These are phyloP conservation scores for Chaetothyriales sp. DNA, from an alignment of 2,329 filamentous ascomycete species.

Conservation along the genomic window DNA sequence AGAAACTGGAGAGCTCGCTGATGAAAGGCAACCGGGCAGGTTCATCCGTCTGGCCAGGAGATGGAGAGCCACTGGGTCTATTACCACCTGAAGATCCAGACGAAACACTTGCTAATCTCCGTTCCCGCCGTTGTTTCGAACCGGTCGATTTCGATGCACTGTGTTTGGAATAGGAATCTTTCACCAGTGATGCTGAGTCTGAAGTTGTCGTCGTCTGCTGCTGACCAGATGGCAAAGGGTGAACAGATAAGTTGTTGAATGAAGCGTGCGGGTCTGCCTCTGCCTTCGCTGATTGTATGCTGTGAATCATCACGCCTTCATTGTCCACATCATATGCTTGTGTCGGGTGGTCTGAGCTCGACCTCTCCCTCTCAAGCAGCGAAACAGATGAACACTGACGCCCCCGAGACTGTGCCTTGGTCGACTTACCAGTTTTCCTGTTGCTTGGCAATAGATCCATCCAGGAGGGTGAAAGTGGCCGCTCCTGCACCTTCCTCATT, in stretches of 20 bases:
- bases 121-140: not conserved
- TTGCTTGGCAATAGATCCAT: conserved; percentile 9
- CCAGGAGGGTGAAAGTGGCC: conserved; percentile 7
- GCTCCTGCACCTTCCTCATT: not conserved
- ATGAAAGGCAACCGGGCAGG: conserved; percentile 4
- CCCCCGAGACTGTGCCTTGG: not conserved
- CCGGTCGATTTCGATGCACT: not conserved
- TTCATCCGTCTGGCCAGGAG: conserved; percentile 2
- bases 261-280: not conserved
- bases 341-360: not conserved
- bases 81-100: not conserved
- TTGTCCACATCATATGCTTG: not conserved
- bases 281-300: not conserved
- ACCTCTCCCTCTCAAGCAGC: not conserved
- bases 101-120: not conserved
- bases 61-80: conserved; percentile 1
- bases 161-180: not conserved
- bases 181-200: not conserved
- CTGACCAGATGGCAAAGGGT: not conserved
- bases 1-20: conserved; percentile 13
- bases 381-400: not conserved
- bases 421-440: not conserved
- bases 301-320: not conserved
- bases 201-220: not conserved
- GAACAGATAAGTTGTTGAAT: not conserved